Percentiles rank a stretch among this genome's conserved stretches.
Evolutionary conservation across 495 filamentous ascomycete species (phyloP).

Genomic region (Penicillium diatomitis): DNA sequence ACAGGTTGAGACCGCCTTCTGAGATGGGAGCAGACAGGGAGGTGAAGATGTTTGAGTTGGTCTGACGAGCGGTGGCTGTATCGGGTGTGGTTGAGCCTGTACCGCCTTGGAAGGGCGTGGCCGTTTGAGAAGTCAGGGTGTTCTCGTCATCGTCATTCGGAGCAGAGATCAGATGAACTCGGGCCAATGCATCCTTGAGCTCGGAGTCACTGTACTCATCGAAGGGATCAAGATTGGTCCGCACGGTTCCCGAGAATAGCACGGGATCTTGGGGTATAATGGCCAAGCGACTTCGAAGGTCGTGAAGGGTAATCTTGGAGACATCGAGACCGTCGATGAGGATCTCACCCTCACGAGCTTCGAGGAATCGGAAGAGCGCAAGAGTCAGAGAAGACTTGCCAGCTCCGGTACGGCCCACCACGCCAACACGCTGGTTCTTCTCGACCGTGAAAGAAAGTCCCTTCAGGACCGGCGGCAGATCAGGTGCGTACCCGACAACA

Average conservation of each 20-base stretch:
- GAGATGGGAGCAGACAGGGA: conserved; percentile 54
- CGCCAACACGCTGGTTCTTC: conserved; percentile 66
- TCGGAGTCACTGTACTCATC: conserved; percentile 60
- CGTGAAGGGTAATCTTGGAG: conserved; percentile 62
- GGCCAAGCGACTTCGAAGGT: conserved; percentile 63
- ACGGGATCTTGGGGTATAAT: conserved; percentile 87
- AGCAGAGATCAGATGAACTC: conserved; percentile 60
- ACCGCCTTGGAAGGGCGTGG: conserved; percentile 16
- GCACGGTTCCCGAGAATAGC: conserved; percentile 77
- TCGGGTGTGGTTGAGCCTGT: conserved; percentile 20
- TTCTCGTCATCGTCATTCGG: conserved; percentile 21
- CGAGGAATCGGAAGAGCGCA: conserved; percentile 75
- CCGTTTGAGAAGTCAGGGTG: conserved; percentile 25
- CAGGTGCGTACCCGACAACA: conserved; percentile 65
- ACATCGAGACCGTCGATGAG: conserved; percentile 70
- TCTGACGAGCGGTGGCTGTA: conserved; percentile 15
- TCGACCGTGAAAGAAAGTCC: conserved; percentile 62
- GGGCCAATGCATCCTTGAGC: conserved; percentile 63
- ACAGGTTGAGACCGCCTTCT: conserved; percentile 72
- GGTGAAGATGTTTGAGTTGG: conserved; percentile 55
- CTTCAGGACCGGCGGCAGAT: conserved; percentile 68
- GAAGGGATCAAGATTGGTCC: conserved; percentile 77
- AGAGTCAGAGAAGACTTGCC: conserved; percentile 81
- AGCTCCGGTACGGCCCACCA: conserved; percentile 79
- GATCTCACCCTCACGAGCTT: conserved; percentile 61